Conservation (phyloP, 257 asterid species). For the Ophiorrhiza pumila region DNA sequence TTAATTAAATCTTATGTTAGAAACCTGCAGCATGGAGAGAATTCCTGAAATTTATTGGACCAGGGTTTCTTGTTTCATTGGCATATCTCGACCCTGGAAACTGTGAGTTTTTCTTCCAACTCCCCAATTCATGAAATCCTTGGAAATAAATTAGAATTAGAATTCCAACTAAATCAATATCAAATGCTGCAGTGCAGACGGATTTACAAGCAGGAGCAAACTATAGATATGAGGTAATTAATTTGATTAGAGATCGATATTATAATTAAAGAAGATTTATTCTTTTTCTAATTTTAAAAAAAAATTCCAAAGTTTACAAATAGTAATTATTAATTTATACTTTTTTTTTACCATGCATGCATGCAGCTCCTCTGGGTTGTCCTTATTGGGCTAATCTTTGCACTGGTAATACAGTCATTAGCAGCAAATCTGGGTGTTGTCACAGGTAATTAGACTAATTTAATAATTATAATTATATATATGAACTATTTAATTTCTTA, state of each 20-base stretch:
- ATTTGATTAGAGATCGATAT: no score
- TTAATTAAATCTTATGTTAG: slow-evolving; percentile 19
- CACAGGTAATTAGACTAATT: slow-evolving; percentile 66
- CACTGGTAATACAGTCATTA: slow-evolving; percentile 83
- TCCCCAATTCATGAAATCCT: no score
- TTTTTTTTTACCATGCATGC: not conserved
- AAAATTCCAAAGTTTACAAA: no score
- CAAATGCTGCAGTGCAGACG: slow-evolving; percentile 60
- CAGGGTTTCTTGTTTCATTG: slow-evolving; percentile 86
- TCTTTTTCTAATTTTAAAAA: no score
- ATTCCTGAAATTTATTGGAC: slow-evolving; percentile 68
- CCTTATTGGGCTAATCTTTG: slow-evolving; percentile 81
- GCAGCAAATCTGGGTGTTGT: slow-evolving; percentile 95
- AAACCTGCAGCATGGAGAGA: slow-evolving; percentile 86
- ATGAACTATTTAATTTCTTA: no score
- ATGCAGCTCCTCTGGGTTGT: slow-evolving; percentile 83
- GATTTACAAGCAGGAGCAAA: slow-evolving; percentile 93
- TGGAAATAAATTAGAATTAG: no score
- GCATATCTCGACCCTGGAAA: slow-evolving; percentile 97
- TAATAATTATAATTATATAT: no score
- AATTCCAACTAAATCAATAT: not conserved
- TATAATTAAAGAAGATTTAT: no score
- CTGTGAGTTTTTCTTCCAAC: slow-evolving; percentile 35
- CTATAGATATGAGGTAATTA: slow-evolving; percentile 71
- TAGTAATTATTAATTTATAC: not conserved